A percentile compares a stretch with the other conserved stretches of the same genome.
These are phyloP conservation scores for Epichloe aotearoae DNA, from an alignment of 2,329 filamentous ascomycete species.

Conservation along the genomic window DNA sequence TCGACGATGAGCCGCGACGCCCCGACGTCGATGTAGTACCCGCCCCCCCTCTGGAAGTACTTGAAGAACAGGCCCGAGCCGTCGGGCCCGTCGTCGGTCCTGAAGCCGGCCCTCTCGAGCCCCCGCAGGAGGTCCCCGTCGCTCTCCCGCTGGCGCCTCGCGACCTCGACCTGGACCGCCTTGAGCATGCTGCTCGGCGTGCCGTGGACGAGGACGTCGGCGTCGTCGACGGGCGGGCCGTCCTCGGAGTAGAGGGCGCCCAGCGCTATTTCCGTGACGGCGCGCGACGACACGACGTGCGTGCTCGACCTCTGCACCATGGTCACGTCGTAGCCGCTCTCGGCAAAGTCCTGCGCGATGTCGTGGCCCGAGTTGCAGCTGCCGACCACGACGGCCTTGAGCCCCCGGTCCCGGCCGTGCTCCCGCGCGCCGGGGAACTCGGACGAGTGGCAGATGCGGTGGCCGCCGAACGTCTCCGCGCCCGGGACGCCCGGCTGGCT, in stretches of 20 bases:
- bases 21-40: constrained; percentile 60
- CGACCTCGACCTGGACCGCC: constrained; percentile 35
- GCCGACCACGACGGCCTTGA: constrained; percentile 52
- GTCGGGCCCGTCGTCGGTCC: constrained; percentile 43
- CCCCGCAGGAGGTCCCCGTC: constrained; percentile 28
- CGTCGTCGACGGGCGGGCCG: constrained; percentile 49
- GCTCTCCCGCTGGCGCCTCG: constrained; percentile 16
- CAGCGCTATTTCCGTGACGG: constrained; percentile 38
- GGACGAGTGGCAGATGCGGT: constrained; percentile 48
- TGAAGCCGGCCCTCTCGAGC: constrained; percentile 45
- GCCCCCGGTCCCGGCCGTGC: constrained; percentile 16
- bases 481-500: constrained; percentile 45
- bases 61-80: constrained; percentile 45
- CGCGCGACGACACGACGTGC: constrained; percentile 44
- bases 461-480: constrained; percentile 42
- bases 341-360: constrained; percentile 53
- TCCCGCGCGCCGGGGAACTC: constrained; percentile 40
- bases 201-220: constrained; percentile 47
- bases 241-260: constrained; percentile 32
- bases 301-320: constrained; percentile 58
- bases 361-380: constrained; percentile 58
- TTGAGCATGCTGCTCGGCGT: constrained; percentile 48
- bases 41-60: constrained; percentile 52
- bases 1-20: constrained; percentile 47
- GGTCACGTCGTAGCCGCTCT: constrained; percentile 53